These are phyloP conservation scores for Dysphania ambrosioides DNA, from an alignment of 148 eudicot genomes.

Conservation along the genomic window DNA sequence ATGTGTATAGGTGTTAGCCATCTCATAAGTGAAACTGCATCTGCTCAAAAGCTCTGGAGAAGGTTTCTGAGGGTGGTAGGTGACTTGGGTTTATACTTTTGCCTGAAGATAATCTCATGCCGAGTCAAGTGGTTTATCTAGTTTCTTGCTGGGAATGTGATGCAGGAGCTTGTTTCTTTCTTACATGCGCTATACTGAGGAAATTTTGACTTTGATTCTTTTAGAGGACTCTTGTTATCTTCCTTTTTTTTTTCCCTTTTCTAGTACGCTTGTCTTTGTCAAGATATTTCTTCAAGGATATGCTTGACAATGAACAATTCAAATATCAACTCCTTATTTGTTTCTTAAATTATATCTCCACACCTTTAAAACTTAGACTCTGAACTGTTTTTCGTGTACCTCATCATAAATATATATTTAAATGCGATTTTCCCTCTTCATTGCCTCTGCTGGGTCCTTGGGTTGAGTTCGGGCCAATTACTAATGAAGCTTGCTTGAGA, in stretches of 20 bases:
- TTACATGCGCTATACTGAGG: neutral
- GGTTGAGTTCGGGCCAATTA: neutral
- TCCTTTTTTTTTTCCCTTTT: neutral
- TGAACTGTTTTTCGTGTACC: conserved; percentile 1
- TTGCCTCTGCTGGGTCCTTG: neutral
- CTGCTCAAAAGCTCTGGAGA: neutral
- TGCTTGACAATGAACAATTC: neutral
- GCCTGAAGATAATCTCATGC: neutral
- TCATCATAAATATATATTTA: neutral
- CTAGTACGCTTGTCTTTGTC: no score
- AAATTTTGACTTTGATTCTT: neutral
- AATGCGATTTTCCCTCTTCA: neutral
- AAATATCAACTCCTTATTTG: neutral
- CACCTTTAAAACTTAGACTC: neutral
- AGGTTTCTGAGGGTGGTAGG: neutral
- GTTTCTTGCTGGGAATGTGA: neutral
- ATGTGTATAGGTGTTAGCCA: neutral
- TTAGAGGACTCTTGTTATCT: neutral
- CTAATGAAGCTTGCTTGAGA: neutral
- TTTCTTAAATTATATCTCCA: neutral
- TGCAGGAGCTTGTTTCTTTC: neutral
- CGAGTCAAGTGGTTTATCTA: neutral
- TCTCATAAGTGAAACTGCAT: neutral
- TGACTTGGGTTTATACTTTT: neutral
- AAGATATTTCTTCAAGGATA: no score